phyloP scores from a whole-genome alignment of 106 monocot genomes.

The Alisma plantagoaquatica region DNA sequence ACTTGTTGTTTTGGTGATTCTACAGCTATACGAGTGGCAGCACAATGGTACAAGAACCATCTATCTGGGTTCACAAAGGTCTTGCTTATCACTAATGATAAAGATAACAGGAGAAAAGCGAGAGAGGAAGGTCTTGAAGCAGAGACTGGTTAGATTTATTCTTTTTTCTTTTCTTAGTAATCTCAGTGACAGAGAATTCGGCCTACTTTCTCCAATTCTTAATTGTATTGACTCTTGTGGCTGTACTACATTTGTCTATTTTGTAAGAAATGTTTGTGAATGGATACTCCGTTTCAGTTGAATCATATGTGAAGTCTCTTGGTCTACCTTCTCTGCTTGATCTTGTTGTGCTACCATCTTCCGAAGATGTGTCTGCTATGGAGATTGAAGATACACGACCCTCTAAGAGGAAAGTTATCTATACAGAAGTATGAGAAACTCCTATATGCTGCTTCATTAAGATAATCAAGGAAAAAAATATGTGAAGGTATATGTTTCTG shows the following conservation, averaged over 20 bases:
- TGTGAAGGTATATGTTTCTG: neutral
- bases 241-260: neutral
- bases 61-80: slow-evolving; percentile 45
- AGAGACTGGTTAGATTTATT: slow-evolving; percentile 57
- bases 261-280: neutral
- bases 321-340: slow-evolving; percentile 77
- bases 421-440: slow-evolving; percentile 51
- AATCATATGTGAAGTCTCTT: slow-evolving; percentile 84
- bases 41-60: slow-evolving; percentile 89
- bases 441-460: neutral
- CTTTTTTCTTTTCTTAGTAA: neutral
- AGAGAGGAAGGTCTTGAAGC: slow-evolving; percentile 68
- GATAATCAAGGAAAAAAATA: neutral
- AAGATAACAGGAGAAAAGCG: slow-evolving; percentile 88
- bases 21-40: slow-evolving; percentile 89
- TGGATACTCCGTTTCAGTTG: slow-evolving; percentile 45
- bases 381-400: slow-evolving; percentile 89
- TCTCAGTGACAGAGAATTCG: too few species aligned
- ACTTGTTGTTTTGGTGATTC: too few species aligned
- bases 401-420: slow-evolving; percentile 78
- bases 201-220: too few species aligned
- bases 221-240: neutral
- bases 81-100: slow-evolving; percentile 91
- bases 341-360: slow-evolving; percentile 50
- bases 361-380: slow-evolving; percentile 51